Evolutionary conservation across 352 stramenopile genomes (phyloP), one percentile per base, ranked within the genome.

Genomic region (Nothophytophthora sp.): DNA sequence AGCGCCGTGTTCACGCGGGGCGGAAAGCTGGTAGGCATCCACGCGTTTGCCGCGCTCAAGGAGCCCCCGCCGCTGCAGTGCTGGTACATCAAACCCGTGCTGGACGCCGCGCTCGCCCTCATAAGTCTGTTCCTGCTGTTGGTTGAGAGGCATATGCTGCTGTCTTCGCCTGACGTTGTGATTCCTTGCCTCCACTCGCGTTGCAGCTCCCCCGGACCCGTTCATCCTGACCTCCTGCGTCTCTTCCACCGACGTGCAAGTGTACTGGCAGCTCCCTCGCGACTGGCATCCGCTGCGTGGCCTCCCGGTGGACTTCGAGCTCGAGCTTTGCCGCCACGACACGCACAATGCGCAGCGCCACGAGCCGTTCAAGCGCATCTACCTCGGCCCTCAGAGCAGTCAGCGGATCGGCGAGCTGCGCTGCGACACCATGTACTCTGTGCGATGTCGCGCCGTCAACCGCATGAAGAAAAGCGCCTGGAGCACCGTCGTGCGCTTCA

Each of bases 71-170:
- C 67, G 13, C 13, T 36, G 19, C 38, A 41, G 16, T 90, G 65
- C 28, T 80, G 58, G 52, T 80, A 76, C 49, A 83, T 88, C 39
- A 75, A 77, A n/a, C 63, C 76, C 18, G 78, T 90, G 37, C 52
- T 90, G 23, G 57, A 67, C 33, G 55, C 63, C 9, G 71, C 70
- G 5, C 55, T 60, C 16, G 34, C 39, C 3, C 70, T 85, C 59
- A 62, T 86, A 71, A 88, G 79, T 90, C 86, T 62, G 79, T 89
- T 46, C 15, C 45, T 39, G n/a, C 13, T 36, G 11, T 18, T 28
- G 8, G 30, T 16, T 19, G 1, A 11, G 15, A 15, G 10, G 23
- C 19, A 29, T 29, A 4, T 24, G 24, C 28, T 27, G 50, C 10
- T 30, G 27, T 48, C 16, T 35, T 41, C n/a, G n/a, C n/a, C n/a